phyloP scores from a whole-genome alignment of 192 early-diverging fungal species.

The Entomortierella beljakovae region DNA sequence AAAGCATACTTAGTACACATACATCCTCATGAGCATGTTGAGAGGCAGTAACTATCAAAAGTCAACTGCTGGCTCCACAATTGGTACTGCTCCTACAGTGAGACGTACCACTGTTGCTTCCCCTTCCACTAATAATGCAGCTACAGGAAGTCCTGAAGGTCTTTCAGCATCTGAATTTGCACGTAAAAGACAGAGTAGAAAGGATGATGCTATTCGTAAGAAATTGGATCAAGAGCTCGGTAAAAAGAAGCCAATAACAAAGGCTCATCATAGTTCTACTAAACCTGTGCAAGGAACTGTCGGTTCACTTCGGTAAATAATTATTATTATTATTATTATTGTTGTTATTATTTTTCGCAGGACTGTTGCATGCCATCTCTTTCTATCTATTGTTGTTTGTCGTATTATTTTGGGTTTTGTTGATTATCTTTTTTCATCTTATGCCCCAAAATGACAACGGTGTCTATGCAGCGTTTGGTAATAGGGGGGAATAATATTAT shows the following conservation, averaged over 20 bases:
- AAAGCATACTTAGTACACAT: neutral
- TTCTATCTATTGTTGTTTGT: too few relatives aligned
- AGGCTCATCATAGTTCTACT: conserved; percentile 52
- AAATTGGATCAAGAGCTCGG: conserved; percentile 79
- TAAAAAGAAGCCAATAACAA: conserved; percentile 35
- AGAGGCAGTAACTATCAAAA: conserved; percentile 31
- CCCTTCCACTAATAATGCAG: conserved; percentile 18
- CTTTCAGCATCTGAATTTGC: conserved; percentile 45
- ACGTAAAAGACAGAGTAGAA: conserved; percentile 57
- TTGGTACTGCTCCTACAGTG: conserved; percentile 34
- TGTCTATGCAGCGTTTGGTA: neutral
- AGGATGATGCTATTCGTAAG: conserved; percentile 77
- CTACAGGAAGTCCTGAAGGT: conserved; percentile 12
- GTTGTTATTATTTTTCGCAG: neutral
- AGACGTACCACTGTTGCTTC: conserved; percentile 37
- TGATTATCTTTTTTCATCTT: neutral
- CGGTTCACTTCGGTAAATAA: conserved; percentile 48
- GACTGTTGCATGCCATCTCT: too few relatives aligned
- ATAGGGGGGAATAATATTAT: neutral
- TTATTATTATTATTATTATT: conserved; percentile 15
- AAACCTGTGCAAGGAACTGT: conserved; percentile 63
- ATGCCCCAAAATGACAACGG: neutral
- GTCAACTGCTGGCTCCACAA: conserved; percentile 32
- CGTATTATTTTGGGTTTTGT: neutral
- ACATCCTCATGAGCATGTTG: conserved; percentile 12